Percentiles rank a stretch among this genome's conserved stretches.
Conservation (phyloP, 2,329 filamentous ascomycete species). For the Geosmithia putterillii region DNA sequence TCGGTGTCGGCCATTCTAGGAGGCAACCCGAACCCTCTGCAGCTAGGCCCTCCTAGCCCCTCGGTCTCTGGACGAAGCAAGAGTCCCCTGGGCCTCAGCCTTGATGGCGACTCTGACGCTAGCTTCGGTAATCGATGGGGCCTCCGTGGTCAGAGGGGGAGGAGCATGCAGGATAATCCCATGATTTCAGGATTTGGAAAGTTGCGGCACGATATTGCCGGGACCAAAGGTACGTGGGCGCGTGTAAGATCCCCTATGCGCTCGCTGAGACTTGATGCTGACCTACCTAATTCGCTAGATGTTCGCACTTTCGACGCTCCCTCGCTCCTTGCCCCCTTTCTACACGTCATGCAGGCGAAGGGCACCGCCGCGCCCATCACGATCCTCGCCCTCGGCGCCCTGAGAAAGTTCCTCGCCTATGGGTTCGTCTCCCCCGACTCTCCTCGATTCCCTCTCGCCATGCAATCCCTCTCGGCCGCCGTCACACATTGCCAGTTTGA, state of each 20-base stretch:
- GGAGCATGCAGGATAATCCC: conserved; percentile 95
- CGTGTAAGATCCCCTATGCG: not conserved
- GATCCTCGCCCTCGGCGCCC: conserved; percentile 80
- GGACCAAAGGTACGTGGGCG: conserved; percentile 54
- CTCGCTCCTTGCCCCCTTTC: conserved; percentile 79
- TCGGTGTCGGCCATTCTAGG: conserved; percentile 93
- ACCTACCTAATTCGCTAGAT: conserved; percentile 36
- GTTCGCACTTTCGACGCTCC: conserved; percentile 83
- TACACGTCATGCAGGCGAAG: conserved; percentile 92
- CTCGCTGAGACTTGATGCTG: not conserved
- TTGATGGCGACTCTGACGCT: conserved; percentile 30
- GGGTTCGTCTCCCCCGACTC: conserved; percentile 77
- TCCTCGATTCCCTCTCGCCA: conserved; percentile 78
- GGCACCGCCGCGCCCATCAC: conserved; percentile 95
- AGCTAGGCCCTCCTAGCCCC: conserved; percentile 35
- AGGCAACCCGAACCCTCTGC: conserved; percentile 50
- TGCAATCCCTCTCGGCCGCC: conserved; percentile 88
- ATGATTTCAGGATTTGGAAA: conserved; percentile 91
- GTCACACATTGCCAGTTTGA: conserved; percentile 98
- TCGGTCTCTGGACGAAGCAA: conserved; percentile 27
- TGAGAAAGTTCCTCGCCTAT: conserved; percentile 95
- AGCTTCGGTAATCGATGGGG: conserved; percentile 80
- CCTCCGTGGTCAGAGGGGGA: conserved; percentile 84
- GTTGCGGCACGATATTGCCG: conserved; percentile 75
- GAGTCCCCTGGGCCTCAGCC: conserved; percentile 19